Evolutionary conservation across 2,329 filamentous ascomycete genomes (phyloP).

Genomic region (Gnomoniopsis smithogilvyi): DNA sequence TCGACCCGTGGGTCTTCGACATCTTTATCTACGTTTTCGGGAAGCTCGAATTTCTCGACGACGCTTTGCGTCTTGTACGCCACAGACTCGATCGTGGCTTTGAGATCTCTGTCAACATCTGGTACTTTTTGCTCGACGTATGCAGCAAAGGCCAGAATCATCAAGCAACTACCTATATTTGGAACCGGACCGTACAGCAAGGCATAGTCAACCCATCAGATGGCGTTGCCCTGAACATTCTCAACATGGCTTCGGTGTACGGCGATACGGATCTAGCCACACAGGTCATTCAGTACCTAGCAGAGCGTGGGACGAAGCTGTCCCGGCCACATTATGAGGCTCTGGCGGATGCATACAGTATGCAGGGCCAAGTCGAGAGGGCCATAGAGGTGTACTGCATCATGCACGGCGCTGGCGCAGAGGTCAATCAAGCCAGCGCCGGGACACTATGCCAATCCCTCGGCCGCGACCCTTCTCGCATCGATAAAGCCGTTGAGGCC

Average conservation of each 20-base stretch:
- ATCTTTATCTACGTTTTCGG: constrained; percentile 72
- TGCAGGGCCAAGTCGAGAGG: constrained; percentile 55
- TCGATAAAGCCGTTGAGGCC: constrained; percentile 50
- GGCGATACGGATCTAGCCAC: constrained; percentile 68
- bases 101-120: constrained; percentile 49
- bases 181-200: constrained; percentile 52
- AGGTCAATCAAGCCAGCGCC: constrained; percentile 58
- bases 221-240: constrained; percentile 47
- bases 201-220: constrained; percentile 39
- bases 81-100: constrained; percentile 41
- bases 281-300: constrained; percentile 65
- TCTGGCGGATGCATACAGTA: constrained; percentile 68
- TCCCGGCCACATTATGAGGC: constrained; percentile 74
- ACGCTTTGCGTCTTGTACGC: constrained; percentile 67
- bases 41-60: constrained; percentile 70
- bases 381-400: constrained; percentile 70
- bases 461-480: constrained; percentile 38
- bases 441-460: constrained; percentile 60
- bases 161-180: constrained; percentile 65
- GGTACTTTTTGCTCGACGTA: constrained; percentile 72
- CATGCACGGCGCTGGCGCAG: constrained; percentile 64
- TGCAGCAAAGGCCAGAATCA: constrained; percentile 64
- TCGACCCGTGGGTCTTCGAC: constrained; percentile 75
- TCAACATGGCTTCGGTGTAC: constrained; percentile 68
- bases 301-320: constrained; percentile 54